Evolutionary conservation across 352 stramenopile species (phyloP).

Genomic region (Phytophthora pisi): DNA sequence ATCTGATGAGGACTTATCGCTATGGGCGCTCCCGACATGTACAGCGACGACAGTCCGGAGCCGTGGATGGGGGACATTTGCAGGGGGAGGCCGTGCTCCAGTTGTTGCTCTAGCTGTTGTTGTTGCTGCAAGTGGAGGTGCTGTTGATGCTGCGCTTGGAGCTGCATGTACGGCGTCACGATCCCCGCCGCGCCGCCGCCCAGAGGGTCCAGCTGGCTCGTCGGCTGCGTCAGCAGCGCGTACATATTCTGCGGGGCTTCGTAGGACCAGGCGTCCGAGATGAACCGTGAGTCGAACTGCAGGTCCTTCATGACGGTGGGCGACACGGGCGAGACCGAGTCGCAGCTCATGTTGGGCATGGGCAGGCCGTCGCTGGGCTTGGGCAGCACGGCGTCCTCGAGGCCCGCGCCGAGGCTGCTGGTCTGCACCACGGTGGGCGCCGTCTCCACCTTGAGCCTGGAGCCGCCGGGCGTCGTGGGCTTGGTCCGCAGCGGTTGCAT

Average conservation of each 20-base stretch:
- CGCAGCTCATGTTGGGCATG: conserved; percentile 28
- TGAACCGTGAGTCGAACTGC: conserved; percentile 53
- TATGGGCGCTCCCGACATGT: conserved; percentile 36
- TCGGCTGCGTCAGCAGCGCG: conserved; percentile 43
- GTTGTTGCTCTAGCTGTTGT: conserved; percentile 36
- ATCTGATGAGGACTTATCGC: conserved; percentile 43
- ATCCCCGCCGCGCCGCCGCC: conserved; percentile 26
- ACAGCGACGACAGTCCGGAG: conserved; percentile 36
- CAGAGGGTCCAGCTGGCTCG: conserved; percentile 36
- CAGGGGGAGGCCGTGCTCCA: conserved; percentile 20
- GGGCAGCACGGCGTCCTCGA: conserved; percentile 22
- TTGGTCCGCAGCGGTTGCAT: conserved; percentile 26
- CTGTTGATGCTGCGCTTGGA: conserved; percentile 37
- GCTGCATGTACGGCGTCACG: conserved; percentile 46
- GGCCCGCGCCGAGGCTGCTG: conserved; percentile 5
- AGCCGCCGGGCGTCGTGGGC: conserved; percentile 27
- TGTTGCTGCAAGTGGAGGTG: conserved; percentile 45
- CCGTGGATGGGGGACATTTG: conserved; percentile 39
- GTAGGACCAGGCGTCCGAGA: conserved; percentile 50
- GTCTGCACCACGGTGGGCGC: conserved; percentile 6
- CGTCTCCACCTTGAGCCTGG: conserved; percentile 32
- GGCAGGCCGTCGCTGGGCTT: conserved; percentile 34
- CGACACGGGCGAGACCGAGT: conserved; percentile 37
- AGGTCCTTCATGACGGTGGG: conserved; percentile 45
- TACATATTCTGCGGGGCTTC: conserved; percentile 66